Evolutionary conservation across 2,329 filamentous ascomycete genomes (phyloP), one percentile per base, ranked within the genome.

Genomic region (Esteya vermicola): DNA sequence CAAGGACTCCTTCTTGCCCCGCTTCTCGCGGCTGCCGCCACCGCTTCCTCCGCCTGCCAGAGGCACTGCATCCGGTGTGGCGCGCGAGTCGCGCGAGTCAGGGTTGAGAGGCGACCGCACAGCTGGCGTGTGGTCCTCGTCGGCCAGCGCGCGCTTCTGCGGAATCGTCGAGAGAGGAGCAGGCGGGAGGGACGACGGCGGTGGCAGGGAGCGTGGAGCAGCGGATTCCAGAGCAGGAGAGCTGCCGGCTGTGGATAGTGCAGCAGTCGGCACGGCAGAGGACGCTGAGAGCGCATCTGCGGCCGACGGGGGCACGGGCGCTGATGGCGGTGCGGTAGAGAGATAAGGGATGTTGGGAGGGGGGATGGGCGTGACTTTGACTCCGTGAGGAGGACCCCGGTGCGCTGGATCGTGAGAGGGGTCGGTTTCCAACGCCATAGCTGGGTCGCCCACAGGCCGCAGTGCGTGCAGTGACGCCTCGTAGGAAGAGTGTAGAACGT

Each of bases 91-190:
- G 9, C 41, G 38, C 9, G 43, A 31, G 34, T 80, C 75, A 35
- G 78, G 76, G 50, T 86, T 86, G 45, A 88, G 70, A 22, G 81
- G 81, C 10, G 82, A 88, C 3, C 81, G 75, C 2, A 85, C 67
- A 12, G 76, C 68, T 5, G 82, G 81, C 45, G 70, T 70, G 57
- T 86, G 77, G 53, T 75, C 75, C 50, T 83, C 79, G 45, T 82
- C 78, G 23, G 43, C 45, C 4, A 81, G 65, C 19, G 65, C 62
- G 43, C 78, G 75, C 52, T 82, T 82, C 53, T 79, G 70, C 4
- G 77, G 74, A 20, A 79, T 61, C 9, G 66, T 65, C 38, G 67
- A 60, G 33, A 35, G 33, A 19, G 25, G 8, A 4, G 25, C 5
- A 9, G n/a, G 20, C 9, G 33, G 9, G 9, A 27, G 32, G 4